Base-by-base conservation (phyloP, 164 flowering plant genomes). In the Platanus orientalis region DNA sequence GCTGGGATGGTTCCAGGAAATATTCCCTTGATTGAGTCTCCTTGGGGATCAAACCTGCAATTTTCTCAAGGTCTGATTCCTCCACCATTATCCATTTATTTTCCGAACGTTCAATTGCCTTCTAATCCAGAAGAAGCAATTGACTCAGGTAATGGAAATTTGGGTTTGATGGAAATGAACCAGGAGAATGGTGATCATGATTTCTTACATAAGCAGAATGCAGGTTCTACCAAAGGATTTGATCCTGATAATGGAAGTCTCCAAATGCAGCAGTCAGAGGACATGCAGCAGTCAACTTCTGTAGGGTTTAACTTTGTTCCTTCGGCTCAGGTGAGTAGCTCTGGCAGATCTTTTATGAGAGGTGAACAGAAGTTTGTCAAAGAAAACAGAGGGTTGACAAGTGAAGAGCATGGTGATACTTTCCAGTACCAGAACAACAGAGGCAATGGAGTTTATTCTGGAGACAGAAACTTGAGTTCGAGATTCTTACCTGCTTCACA, bases 1-100 rank as follows among this genome's bases (percentile, higher is more conserved):
- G 69, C 83, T 24, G 89, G 87, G 23, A 70, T 88, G 77, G 61
- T 84, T 69, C 91, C 98, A 27, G 21, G 80, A 21, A 85, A 85
- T 65, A 28, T 84, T 69, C 88, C 89, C 47, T 61, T 87, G 55
- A 65, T 83, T 25, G 86, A 87, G 62, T 80, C 80, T 63, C 72
- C 89, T 19, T 88, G 87, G 87, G 79, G 79, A 1, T 27, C 90
- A 62, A 76, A 79, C 54, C 51, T 83, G 79, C 91, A 79, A 34
- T 86, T 82, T 81, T 80, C 87, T 24, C 92, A 74, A 59, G 86
- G 87, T 42, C 62, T 88, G 60, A 81, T 81, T 52, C 69, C 96
- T 24, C 67, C 92, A 12, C 80, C 76, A 0, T 27, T 86, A 36
- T 29, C 83, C 57, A 89, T n/a, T 62, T 88, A 82, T 69, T 86